Conservation (phyloP, 2,329 filamentous ascomycete species). For the Penicillium palitans region DNA sequence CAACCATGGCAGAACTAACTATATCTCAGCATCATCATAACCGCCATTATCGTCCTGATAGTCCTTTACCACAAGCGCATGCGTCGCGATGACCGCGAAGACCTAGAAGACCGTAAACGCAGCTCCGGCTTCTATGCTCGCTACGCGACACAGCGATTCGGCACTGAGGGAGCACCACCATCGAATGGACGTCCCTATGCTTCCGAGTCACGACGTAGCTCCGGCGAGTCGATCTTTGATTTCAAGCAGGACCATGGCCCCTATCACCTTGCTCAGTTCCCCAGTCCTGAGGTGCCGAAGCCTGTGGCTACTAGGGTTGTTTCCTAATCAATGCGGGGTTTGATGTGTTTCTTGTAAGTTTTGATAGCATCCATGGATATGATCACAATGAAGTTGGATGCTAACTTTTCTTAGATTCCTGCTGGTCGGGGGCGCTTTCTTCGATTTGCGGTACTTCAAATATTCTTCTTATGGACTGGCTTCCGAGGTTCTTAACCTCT, state of each 20-base stretch:
- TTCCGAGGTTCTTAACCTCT: background rate
- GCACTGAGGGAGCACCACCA: background rate
- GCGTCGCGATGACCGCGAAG: slow-evolving; percentile 1
- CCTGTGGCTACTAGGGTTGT: background rate
- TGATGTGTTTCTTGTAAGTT: background rate
- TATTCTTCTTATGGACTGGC: background rate
- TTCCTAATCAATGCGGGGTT: background rate
- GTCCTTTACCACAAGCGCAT: slow-evolving; percentile 5
- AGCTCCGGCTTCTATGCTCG: slow-evolving; percentile 4
- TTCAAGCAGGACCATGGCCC: slow-evolving; percentile 10
- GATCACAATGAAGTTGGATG: background rate
- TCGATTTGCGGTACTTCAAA: background rate
- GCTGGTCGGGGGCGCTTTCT: slow-evolving; percentile 2
- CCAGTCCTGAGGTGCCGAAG: background rate
- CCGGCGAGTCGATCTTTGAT: slow-evolving; percentile 5
- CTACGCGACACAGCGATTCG: slow-evolving; percentile 4
- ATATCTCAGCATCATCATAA: background rate
- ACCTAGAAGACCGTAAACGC: slow-evolving; percentile 6
- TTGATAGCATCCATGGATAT: no score
- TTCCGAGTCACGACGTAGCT: slow-evolving; percentile 1
- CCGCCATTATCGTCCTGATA: slow-evolving; percentile 4
- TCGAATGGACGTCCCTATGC: background rate
- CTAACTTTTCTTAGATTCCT: slow-evolving; percentile 2
- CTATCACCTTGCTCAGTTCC: slow-evolving; percentile 5
- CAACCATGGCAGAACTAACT: background rate